Conservation (phyloP, 495 filamentous ascomycete species). For the Xylaria longipes region DNA sequence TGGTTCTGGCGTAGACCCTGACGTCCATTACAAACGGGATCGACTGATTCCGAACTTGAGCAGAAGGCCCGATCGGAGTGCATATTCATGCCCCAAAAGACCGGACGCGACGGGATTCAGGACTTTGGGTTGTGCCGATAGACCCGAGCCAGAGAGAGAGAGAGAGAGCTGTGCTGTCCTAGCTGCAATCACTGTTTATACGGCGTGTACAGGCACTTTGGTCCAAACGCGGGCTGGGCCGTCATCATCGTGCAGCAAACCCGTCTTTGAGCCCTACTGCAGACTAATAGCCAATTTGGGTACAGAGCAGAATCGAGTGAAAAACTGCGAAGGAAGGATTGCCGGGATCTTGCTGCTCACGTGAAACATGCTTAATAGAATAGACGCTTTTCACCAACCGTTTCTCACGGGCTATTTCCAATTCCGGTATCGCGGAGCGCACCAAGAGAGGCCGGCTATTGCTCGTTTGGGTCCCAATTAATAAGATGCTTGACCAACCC, state of each 20-base stretch:
- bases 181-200: neutral
- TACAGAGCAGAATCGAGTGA: neutral
- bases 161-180: neutral
- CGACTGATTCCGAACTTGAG: neutral
- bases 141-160: constrained; percentile 18
- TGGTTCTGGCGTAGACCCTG: neutral
- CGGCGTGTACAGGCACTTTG: neutral
- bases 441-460: neutral
- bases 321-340: neutral
- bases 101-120: neutral
- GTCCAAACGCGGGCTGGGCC: neutral
- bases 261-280: neutral
- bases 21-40: neutral
- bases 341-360: neutral
- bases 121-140: constrained; percentile 7
- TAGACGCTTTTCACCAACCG: neutral
- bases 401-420: neutral
- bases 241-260: constrained; percentile 9
- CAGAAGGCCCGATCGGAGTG: neutral
- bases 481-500: neutral
- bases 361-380: neutral
- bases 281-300: neutral
- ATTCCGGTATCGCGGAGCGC: constrained; percentile 2
- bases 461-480: neutral
- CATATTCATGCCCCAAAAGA: neutral